Conservation (phyloP, 2,329 filamentous ascomycete species). For the Cordyceps militaris region DNA sequence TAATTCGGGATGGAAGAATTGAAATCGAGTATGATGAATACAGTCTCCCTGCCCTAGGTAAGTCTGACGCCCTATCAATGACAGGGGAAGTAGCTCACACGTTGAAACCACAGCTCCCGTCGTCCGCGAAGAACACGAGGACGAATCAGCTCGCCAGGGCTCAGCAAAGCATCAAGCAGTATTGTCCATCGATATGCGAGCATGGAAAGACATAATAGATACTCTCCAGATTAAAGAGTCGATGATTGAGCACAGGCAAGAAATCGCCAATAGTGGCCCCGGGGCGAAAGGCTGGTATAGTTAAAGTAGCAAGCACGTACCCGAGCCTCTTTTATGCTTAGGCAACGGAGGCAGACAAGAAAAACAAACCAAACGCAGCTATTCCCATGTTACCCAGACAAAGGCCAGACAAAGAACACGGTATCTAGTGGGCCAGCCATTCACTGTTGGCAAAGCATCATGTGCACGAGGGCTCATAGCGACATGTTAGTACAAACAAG, state of each 20-base stretch:
- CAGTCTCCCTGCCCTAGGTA: slow-evolving; percentile 73
- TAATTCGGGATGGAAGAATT: slow-evolving; percentile 79
- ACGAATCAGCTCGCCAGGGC: slow-evolving; percentile 40
- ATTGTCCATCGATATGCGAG: slow-evolving; percentile 77
- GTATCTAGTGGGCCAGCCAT: too few species aligned
- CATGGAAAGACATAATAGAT: slow-evolving; percentile 71
- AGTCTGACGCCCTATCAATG: slow-evolving; percentile 30
- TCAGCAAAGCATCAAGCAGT: slow-evolving; percentile 76
- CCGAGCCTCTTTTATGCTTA: background rate
- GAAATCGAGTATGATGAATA: slow-evolving; percentile 66
- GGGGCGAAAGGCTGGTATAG: slow-evolving; percentile 61
- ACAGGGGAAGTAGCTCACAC: background rate
- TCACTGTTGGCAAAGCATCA: too few species aligned
- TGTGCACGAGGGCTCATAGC: too few species aligned
- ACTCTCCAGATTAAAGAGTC: slow-evolving; percentile 69
- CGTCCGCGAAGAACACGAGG: slow-evolving; percentile 38
- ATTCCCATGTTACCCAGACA: too few species aligned
- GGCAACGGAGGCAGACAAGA: background rate
- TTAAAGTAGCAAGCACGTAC: slow-evolving; percentile 24
- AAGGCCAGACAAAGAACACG: background rate
- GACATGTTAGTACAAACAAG: too few species aligned
- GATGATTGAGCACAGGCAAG: slow-evolving; percentile 76
- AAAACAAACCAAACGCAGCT: background rate
- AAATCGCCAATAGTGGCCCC: slow-evolving; percentile 44
- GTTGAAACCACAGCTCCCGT: slow-evolving; percentile 27